Percentiles rank a stretch among this genome's conserved stretches.
phyloP scores from a whole-genome alignment of 139 green algal genomes.

The Asterochloris sp. region DNA sequence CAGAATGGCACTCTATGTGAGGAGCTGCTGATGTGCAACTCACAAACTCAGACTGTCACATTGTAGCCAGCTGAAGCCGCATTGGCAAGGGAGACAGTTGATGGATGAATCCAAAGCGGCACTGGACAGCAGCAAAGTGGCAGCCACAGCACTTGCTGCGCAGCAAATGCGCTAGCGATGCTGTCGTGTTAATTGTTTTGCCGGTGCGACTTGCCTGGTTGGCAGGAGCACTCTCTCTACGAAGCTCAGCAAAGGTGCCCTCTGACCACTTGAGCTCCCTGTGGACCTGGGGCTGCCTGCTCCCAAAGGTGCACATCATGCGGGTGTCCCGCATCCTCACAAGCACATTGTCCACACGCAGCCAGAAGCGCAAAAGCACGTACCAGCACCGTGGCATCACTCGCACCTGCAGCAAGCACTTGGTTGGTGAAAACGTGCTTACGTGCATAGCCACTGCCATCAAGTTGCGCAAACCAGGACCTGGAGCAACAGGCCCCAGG shows the following conservation, averaged over 20 bases:
- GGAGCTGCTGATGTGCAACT: background rate
- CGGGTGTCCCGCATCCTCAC: slow-evolving; percentile 78
- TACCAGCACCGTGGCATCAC: slow-evolving; percentile 88
- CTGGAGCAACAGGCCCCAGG: background rate
- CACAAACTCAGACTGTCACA: background rate
- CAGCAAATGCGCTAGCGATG: background rate
- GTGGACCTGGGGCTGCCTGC: background rate
- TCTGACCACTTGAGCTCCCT: slow-evolving; percentile 61
- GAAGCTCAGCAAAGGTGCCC: slow-evolving; percentile 57
- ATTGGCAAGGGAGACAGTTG: no score
- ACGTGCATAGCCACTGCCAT: no score
- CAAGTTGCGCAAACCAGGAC: no score
- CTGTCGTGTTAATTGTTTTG: no score
- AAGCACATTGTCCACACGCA: slow-evolving; percentile 79
- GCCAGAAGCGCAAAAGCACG: slow-evolving; percentile 81
- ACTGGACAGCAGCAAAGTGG: background rate
- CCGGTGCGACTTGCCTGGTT: slow-evolving; percentile 21
- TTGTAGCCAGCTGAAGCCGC: no score
- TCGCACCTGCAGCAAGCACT: slow-evolving; percentile 23
- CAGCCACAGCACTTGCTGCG: background rate
- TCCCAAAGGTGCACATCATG: slow-evolving; percentile 52
- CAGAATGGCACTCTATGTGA: background rate
- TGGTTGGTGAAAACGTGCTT: background rate
- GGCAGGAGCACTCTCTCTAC: slow-evolving; percentile 40
- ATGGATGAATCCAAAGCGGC: no score